Evolutionary conservation across 768 basidiomycete genomes (phyloP).

Genomic region (Suillus subluteus): DNA sequence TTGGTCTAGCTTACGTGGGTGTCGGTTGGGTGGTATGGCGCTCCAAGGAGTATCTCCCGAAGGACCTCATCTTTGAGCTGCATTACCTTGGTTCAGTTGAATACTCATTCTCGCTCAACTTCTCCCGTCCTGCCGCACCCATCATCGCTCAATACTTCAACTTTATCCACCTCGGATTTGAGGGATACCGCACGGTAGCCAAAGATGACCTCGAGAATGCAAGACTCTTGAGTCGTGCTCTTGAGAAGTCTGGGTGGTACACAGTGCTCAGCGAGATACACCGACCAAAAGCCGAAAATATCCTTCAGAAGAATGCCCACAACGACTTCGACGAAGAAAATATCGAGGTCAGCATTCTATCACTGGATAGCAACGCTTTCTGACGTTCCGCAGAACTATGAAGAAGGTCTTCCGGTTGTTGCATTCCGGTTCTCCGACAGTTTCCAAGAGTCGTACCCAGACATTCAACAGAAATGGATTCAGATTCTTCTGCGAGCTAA

Average conservation of each 20-base stretch:
- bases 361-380: slow-evolving; percentile 37
- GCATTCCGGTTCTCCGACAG: slow-evolving; percentile 58
- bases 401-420: slow-evolving; percentile 55
- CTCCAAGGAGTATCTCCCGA: slow-evolving; percentile 57
- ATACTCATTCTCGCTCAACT: slow-evolving; percentile 74
- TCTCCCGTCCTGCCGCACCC: slow-evolving; percentile 63
- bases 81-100: slow-evolving; percentile 61
- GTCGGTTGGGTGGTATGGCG: slow-evolving; percentile 73
- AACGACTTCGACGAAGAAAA: slow-evolving; percentile 51
- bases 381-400: slow-evolving; percentile 41
- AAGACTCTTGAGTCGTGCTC: slow-evolving; percentile 63
- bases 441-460: slow-evolving; percentile 55
- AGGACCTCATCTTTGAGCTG: slow-evolving; percentile 70
- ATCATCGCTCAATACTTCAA: slow-evolving; percentile 68
- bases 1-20: slow-evolving; percentile 57
- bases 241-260: slow-evolving; percentile 59
- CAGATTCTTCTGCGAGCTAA: slow-evolving; percentile 51
- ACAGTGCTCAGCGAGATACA: slow-evolving; percentile 61
- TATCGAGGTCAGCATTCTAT: slow-evolving; percentile 49
- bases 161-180: slow-evolving; percentile 62
- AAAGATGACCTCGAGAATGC: slow-evolving; percentile 60
- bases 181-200: slow-evolving; percentile 54
- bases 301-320: slow-evolving; percentile 30
- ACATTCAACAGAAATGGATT: slow-evolving; percentile 61
- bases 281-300: slow-evolving; percentile 32